Evolutionary conservation across 179 eudicot species (phyloP).

Genomic region (Vitellaria paradoxa): DNA sequence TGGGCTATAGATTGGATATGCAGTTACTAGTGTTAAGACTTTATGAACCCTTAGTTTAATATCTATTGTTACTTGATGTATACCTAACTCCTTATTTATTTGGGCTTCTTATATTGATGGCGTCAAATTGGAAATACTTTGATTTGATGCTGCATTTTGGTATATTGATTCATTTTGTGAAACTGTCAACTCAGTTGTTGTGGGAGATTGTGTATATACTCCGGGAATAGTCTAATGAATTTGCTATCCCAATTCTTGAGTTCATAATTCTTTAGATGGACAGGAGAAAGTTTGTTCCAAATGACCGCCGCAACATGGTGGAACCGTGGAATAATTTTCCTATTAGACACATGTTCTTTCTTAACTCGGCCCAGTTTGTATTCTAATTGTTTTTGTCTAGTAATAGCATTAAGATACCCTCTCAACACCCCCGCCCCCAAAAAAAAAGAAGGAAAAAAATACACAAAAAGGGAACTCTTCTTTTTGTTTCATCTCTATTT

Average conservation of each 20-base stretch:
- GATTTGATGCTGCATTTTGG: conserved; percentile 3
- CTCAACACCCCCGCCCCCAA: not conserved
- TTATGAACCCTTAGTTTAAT: not conserved
- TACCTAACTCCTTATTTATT: not conserved
- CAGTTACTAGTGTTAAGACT: not conserved
- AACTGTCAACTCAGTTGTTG: not conserved
- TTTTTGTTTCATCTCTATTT: not conserved
- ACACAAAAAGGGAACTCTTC: too few relatives aligned
- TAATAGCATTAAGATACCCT: too few relatives aligned
- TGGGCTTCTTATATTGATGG: not conserved
- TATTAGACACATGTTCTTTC: not conserved
- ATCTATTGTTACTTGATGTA: not conserved
- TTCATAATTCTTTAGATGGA: conserved; percentile 1
- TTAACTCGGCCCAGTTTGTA: not conserved
- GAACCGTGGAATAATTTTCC: too few relatives aligned
- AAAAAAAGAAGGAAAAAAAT: too few relatives aligned
- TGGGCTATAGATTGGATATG: not conserved
- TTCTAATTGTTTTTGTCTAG: not conserved
- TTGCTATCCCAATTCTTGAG: not conserved
- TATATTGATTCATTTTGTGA: not conserved
- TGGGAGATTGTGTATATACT: not conserved
- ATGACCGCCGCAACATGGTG: too few relatives aligned
- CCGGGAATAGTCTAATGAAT: not conserved
- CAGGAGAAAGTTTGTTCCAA: too few relatives aligned
- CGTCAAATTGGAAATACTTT: not conserved